Base-by-base conservation (phyloP, 768 basidiomycete species). In the Boletus subparvulus region DNA sequence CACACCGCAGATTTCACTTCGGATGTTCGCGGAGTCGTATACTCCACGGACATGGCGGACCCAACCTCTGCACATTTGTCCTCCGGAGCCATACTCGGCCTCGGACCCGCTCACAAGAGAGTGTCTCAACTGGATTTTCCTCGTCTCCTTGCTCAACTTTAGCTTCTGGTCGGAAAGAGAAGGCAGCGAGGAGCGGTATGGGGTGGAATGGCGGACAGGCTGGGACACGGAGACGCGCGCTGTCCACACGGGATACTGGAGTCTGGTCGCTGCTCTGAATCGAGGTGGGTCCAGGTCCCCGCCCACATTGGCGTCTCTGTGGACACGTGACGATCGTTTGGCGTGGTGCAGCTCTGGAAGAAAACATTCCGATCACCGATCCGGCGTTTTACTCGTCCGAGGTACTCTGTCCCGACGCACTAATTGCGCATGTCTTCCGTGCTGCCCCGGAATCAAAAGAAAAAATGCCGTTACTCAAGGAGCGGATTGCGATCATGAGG, bases 191-290 rank as follows among this genome's bases (percentile, higher is more conserved):
- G 84, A 81, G 35, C 79, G 90, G 28, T 96, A 85, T 66, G 90
- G 88, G 21, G 85, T 95, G 3, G 79, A 86, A 63, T 94, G 92
- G 92, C 78, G 83, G 50, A 71, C 78, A 9, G 82, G 84, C 1
- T 92, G 91, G 89, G 73, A 72, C 14, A 75, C 72, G n/a, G 68
- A 78, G 7, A 71, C 73, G n/a, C 76, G 58, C 42, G 77, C 74
- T 39, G 74, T 87, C 24, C 86, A 83, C 70, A 92, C 89, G 0
- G 93, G 93, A 0, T 96, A 96, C 65, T 92, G 91, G 90, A 88
- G 87, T 59, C 75, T 95, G 6, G 83, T 93, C 10, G 92, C 94
- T 33, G 84, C 90, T 2, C 67, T 94, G n/a, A 83, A 94, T 67
- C 76, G 87, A 79, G 92, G 92, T 90, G 60, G 40, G 75, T 60